Evolutionary conservation across 1,139 yeast genomes (phyloP).

Genomic region (Magnusiomyces tetraspermus): DNA sequence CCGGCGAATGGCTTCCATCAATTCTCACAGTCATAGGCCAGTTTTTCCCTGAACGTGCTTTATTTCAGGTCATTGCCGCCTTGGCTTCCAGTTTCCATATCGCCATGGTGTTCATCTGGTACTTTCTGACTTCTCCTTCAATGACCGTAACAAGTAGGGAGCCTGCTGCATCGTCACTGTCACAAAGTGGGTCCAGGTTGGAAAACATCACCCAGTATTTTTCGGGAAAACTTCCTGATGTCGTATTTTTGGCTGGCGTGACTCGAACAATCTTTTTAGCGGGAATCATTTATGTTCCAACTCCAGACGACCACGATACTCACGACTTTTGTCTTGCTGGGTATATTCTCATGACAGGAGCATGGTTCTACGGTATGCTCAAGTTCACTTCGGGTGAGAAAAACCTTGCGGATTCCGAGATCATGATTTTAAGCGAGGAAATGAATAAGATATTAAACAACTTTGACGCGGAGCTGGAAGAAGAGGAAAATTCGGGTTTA

Average conservation of each 20-base stretch:
- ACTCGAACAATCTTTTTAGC: constrained; percentile 9
- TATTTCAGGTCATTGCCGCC: constrained; percentile 66
- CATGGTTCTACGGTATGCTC: constrained; percentile 11
- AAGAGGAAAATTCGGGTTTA: background rate
- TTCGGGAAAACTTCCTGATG: constrained; percentile 2
- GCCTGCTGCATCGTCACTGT: no score
- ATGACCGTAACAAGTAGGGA: no score
- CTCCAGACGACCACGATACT: constrained; percentile 11
- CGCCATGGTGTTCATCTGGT: constrained; percentile 70
- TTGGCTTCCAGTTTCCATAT: constrained; percentile 62
- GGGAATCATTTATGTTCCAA: constrained; percentile 10
- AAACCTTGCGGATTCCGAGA: background rate
- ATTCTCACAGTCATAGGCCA: constrained; percentile 3
- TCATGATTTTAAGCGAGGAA: background rate
- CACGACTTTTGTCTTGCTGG: constrained; percentile 11
- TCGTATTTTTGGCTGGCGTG: constrained; percentile 6
- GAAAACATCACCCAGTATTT: background rate
- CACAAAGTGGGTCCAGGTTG: background rate
- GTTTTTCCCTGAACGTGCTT: constrained; percentile 63
- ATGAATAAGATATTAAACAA: background rate
- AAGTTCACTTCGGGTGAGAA: constrained; percentile 2
- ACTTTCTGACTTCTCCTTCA: constrained; percentile 35
- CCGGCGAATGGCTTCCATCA: constrained; percentile 9
- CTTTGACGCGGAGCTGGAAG: background rate
- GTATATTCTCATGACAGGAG: constrained; percentile 6